Base-by-base conservation (phyloP, 1,284 basidiomycete genomes). In the Cystobasidium sp. region DNA sequence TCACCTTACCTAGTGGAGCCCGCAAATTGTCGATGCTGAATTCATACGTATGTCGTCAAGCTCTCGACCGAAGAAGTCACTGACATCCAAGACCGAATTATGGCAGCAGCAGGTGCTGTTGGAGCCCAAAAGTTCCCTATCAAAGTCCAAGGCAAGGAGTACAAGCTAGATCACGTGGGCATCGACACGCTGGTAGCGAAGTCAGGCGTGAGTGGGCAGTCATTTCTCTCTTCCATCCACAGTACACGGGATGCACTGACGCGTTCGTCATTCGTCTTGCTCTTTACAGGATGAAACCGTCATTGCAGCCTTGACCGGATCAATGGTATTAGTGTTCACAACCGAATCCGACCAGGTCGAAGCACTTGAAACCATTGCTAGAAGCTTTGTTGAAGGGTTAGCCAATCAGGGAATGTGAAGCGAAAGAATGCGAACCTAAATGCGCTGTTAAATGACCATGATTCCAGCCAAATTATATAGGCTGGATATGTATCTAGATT, bases 131-230 rank as follows among this genome's bases (percentile, higher is more conserved):
- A 53, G 44, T 41, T 8, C 1, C 61, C 69, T 44, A 53, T 71
- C 46, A 71, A 71, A 41, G 59, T 64, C 16, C 69, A 71, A 37
- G 69, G 59, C 14, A 71, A 71, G 43, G 49, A 53, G 31, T 71
- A 63, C 61, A 16, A 55, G 46, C 20, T 71, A 14, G 46, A 52
- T 14, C 10, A 20, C 8, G 43, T 41, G 16, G 31, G 14, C 5
- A 56, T 39, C 24, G 69, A 71, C 20, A 63, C 58, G 9, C 59
- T 71, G 18, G 47, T 64, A 9, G 69, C 69, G 4, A 55, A 63
- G 61, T 37, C 59, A 53, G 69, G 62, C 16, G 62, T 64, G 46
- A n/a, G 47, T 64, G 18, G 14, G 14, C 55, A 16, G 12, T 31
- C 24, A 18, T 39, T 37, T 10, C 3, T 18, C 5, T 37, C 58